Percentiles rank a stretch among this genome's conserved stretches.
These are phyloP conservation scores for Centaurea solstitialis DNA, from an alignment of 129 eudicot genomes.

Conservation along the genomic window DNA sequence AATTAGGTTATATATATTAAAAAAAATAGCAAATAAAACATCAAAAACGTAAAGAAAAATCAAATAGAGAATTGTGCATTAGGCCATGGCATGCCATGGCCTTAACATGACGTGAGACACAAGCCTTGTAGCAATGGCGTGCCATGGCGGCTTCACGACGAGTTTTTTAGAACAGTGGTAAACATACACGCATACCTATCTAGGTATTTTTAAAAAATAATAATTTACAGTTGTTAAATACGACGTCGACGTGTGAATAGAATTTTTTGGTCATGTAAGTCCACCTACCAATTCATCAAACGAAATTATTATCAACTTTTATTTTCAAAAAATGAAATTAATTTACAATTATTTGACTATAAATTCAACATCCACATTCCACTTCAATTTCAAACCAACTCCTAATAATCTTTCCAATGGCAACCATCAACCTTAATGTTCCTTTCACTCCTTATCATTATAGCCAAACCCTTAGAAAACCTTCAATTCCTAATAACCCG, in stretches of 20 bases:
- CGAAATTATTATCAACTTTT: not conserved
- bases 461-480: not conserved
- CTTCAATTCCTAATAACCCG: not conserved
- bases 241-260: not conserved
- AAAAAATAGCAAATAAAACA: too few relatives aligned
- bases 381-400: not conserved
- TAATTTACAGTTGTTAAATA: too few relatives aligned
- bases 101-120: too few relatives aligned
- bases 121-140: too few relatives aligned
- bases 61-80: too few relatives aligned
- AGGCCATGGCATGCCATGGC: too few relatives aligned
- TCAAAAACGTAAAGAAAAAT: too few relatives aligned
- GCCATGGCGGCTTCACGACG: too few relatives aligned
- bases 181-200: too few relatives aligned
- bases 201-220: too few relatives aligned
- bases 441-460: not conserved
- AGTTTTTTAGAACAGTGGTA: too few relatives aligned
- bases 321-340: not conserved
- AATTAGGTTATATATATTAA: too few relatives aligned
- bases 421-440: slow-evolving; percentile 19
- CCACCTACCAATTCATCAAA: not conserved
- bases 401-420: slow-evolving; percentile 7
- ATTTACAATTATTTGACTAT: not conserved
- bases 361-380: not conserved
- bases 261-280: not conserved